Evolutionary conservation across 495 filamentous ascomycete species (phyloP).

Genomic region (Cercophora scortea): DNA sequence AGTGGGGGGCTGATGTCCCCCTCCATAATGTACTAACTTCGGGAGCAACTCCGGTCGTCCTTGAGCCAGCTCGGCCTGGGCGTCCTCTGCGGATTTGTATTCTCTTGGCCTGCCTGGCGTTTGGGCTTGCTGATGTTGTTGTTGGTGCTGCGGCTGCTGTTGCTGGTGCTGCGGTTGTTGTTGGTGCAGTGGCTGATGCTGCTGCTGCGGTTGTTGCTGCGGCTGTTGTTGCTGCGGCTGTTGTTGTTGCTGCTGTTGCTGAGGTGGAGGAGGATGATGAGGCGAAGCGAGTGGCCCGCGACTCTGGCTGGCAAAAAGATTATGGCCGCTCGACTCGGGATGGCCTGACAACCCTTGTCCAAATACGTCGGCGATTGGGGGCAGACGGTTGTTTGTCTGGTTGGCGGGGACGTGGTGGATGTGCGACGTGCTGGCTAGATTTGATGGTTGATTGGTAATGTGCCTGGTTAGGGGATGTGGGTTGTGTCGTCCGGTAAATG

Average conservation of each 20-base stretch:
- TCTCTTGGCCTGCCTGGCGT: slow-evolving; percentile 62
- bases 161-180: slow-evolving; percentile 5
- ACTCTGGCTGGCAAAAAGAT: slow-evolving; percentile 27
- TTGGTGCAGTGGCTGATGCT: slow-evolving; percentile 33
- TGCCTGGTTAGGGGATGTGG: slow-evolving; percentile 77
- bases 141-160: slow-evolving; percentile 16
- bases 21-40: slow-evolving; percentile 89
- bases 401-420: slow-evolving; percentile 86
- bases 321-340: slow-evolving; percentile 63
- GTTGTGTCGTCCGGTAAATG: slow-evolving; percentile 85
- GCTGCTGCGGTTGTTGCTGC: slow-evolving; percentile 5
- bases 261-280: slow-evolving; percentile 41
- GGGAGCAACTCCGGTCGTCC: slow-evolving; percentile 87
- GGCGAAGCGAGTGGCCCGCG: slow-evolving; percentile 65
- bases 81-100: slow-evolving; percentile 93
- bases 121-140: slow-evolving; percentile 29
- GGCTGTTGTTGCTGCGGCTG: slow-evolving; percentile 10
- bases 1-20: slow-evolving; percentile 80
- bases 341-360: slow-evolving; percentile 70
- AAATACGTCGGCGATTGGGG: slow-evolving; percentile 92
- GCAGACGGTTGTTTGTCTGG: slow-evolving; percentile 87
- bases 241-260: slow-evolving; percentile 4
- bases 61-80: slow-evolving; percentile 78
- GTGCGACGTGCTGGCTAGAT: slow-evolving; percentile 77
- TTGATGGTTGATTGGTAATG: slow-evolving; percentile 76